phyloP scores from a whole-genome alignment of 164 flowering plant genomes.

The Platanus orientalis region DNA sequence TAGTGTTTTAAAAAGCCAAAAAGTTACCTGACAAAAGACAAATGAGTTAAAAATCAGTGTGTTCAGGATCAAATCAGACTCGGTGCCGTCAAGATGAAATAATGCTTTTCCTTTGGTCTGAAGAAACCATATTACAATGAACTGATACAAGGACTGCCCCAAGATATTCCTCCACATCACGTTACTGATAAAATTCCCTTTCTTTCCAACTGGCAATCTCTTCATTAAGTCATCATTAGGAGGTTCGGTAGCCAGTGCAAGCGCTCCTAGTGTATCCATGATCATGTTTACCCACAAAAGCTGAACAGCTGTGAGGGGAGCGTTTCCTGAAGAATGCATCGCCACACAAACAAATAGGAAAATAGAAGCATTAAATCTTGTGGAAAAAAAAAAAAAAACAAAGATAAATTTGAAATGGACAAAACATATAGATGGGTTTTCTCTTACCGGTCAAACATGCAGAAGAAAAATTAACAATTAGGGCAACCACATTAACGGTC shows the following conservation, averaged over 20 bases:
- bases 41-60: slow-evolving; percentile 86
- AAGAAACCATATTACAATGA: slow-evolving; percentile 75
- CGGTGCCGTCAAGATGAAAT: slow-evolving; percentile 60
- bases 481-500: slow-evolving; percentile 89
- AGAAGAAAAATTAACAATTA: slow-evolving; percentile 84
- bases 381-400: not conserved
- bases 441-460: slow-evolving; percentile 83
- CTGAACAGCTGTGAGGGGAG: slow-evolving; percentile 95
- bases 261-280: slow-evolving; percentile 97
- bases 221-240: slow-evolving; percentile 83
- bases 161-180: slow-evolving; percentile 96
- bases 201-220: slow-evolving; percentile 82
- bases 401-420: not conserved
- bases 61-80: slow-evolving; percentile 66
- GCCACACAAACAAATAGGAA: not conserved
- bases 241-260: slow-evolving; percentile 93
- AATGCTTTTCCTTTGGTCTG: slow-evolving; percentile 62
- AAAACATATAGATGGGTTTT: not conserved
- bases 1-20: not conserved
- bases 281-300: slow-evolving; percentile 98
- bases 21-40: slow-evolving; percentile 86
- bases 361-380: not conserved
- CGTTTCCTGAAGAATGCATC: slow-evolving; percentile 47
- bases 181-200: slow-evolving; percentile 82
- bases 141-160: slow-evolving; percentile 86